A percentile compares a stretch with the other conserved stretches of the same genome.
Evolutionary conservation across 768 basidiomycete genomes (phyloP).

Genomic region (Hericium rajendrae): DNA sequence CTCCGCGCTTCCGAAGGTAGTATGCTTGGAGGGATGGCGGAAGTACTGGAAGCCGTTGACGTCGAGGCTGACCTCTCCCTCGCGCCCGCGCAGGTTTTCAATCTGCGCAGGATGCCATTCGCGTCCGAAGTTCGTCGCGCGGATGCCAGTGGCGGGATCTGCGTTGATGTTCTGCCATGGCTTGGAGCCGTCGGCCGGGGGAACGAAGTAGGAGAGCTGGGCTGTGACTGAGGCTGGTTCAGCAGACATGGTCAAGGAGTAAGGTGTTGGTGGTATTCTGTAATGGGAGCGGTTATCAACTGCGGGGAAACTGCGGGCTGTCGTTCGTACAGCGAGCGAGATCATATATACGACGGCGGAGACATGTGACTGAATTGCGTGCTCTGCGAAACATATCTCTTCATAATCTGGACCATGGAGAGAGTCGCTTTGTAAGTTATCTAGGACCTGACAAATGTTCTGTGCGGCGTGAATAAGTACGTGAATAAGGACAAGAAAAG

Average conservation of each 20-base stretch:
- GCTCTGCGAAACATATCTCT: too few relatives aligned
- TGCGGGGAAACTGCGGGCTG: too few relatives aligned
- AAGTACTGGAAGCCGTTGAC: conserved; percentile 42
- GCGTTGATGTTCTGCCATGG: conserved; percentile 17
- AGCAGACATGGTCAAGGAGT: background rate
- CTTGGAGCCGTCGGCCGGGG: conserved; percentile 21
- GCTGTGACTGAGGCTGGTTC: conserved; percentile 7
- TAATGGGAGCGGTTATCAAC: background rate
- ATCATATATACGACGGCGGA: too few relatives aligned
- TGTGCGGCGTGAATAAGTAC: too few relatives aligned
- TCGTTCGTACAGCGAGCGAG: too few relatives aligned
- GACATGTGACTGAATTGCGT: too few relatives aligned
- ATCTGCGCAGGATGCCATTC: conserved; percentile 27
- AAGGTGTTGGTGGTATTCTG: background rate
- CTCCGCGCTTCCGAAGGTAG: conserved; percentile 38
- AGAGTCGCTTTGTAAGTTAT: too few relatives aligned
- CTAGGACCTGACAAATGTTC: too few relatives aligned
- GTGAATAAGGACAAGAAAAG: too few relatives aligned
- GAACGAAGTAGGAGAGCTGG: conserved; percentile 14
- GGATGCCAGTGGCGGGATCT: conserved; percentile 21
- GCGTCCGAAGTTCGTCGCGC: conserved; percentile 27
- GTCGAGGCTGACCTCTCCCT: conserved; percentile 35
- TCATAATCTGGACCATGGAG: too few relatives aligned
- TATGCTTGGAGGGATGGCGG: conserved; percentile 31
- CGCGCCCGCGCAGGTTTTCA: conserved; percentile 46